Base-by-base conservation (phyloP, 495 filamentous ascomycete species). In the Penicillium ochrochloron region DNA sequence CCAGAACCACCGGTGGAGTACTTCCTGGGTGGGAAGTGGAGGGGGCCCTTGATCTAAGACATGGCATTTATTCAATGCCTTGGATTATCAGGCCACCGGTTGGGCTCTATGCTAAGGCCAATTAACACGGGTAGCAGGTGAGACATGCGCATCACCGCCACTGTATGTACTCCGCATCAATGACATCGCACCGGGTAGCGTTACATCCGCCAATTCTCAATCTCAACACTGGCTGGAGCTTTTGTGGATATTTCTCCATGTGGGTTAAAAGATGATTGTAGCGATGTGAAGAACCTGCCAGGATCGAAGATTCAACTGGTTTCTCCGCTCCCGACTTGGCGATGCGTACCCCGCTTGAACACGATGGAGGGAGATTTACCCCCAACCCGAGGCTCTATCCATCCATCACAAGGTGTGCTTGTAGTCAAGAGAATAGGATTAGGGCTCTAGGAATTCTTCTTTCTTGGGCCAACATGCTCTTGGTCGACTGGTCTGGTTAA, bases 61-160 rank as follows among this genome's bases (percentile, higher is more conserved):
- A 68, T 64, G 57, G 48, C 50, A 61, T 12, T 33, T 9, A 35
- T 62, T 60, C 19, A n/a, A 58, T 63, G 62, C 66, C 63, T 62
- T 66, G 42, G 63, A 64, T 64, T 33, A 9, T 68, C 63, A 64
- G 63, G 57, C 66, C 51, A 68, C 57, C 44, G 23, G 46, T 56
- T 23, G 14, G 25, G 39, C 21, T 62, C 48, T 2, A 12, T 57
- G 33, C 46, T 53, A 33, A 42, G 51, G 50, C 69, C 69, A 69
- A 71, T 67, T 33, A 63, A 64, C 33, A 50, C 37, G 31, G 53
- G 60, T 66, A 25, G 57, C 35, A 64, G 64, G 60, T 72, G 65
- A 72, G 67, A 72, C 70, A 72, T 72, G 57, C 63, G 61, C 70
- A 72, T 72, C 64, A 63, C 50, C 39, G 61, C 64, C 59, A 63